Evolutionary conservation across 495 filamentous ascomycete species (phyloP).

Genomic region (Apodospora peruviana): DNA sequence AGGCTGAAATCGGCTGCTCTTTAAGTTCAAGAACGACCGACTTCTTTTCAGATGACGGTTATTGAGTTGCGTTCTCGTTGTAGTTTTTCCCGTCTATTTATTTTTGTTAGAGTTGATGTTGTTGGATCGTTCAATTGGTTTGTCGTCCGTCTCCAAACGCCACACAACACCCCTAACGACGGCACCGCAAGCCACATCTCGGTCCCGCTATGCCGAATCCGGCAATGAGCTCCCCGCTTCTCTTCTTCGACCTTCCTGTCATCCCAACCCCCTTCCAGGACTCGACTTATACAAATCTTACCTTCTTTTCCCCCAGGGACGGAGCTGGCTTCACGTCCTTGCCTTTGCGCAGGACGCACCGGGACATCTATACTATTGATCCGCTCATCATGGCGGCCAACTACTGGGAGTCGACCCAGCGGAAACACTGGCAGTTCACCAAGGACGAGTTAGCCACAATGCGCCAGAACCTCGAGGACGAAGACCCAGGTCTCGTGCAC

Average conservation of each 20-base stretch:
- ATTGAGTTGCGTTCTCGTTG: no score
- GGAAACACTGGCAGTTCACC: slow-evolving; percentile 83
- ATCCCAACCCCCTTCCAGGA: no score
- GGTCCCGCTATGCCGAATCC: background rate
- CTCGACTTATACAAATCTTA: no score
- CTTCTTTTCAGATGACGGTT: no score
- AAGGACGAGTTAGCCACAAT: slow-evolving; percentile 68
- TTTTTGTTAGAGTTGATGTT: no score
- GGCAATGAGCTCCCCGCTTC: background rate
- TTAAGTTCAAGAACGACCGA: no score
- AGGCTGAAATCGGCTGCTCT: no score
- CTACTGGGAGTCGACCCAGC: slow-evolving; percentile 93
- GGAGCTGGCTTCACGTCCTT: background rate
- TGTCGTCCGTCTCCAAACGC: no score
- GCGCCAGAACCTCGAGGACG: slow-evolving; percentile 66
- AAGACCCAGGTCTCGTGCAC: slow-evolving; percentile 61
- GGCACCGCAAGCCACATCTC: background rate
- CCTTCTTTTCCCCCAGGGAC: background rate
- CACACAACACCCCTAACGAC: background rate
- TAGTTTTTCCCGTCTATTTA: no score
- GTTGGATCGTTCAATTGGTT: no score
- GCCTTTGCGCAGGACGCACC: background rate
- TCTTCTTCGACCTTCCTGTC: no score
- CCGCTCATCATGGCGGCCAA: slow-evolving; percentile 73
- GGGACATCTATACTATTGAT: background rate